phyloP scores from a whole-genome alignment of 2,329 filamentous ascomycete genomes.

The Calonectria leucothoes region DNA sequence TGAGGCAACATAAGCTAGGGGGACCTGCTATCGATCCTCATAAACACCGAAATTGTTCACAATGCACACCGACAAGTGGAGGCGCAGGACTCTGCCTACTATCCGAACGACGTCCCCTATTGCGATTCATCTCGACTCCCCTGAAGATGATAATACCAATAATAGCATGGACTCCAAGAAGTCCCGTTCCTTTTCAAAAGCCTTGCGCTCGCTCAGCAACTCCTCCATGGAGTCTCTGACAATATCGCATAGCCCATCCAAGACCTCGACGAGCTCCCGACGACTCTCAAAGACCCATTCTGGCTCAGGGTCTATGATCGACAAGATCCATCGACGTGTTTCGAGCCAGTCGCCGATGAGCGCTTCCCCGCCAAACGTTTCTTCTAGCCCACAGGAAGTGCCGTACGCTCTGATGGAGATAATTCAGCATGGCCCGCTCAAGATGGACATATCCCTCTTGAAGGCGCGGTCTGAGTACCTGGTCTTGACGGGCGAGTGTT shows the following conservation, averaged over 20 bases:
- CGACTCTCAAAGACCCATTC: slow-evolving; percentile 53
- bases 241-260: slow-evolving; percentile 43
- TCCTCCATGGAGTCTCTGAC: slow-evolving; percentile 53
- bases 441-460: slow-evolving; percentile 60
- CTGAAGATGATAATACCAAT: slow-evolving; percentile 27
- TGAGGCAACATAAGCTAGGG: neutral
- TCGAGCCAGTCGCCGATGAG: slow-evolving; percentile 51
- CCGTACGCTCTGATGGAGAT: slow-evolving; percentile 53
- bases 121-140: slow-evolving; percentile 31
- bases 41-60: slow-evolving; percentile 13
- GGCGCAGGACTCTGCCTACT: slow-evolving; percentile 47
- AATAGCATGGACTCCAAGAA: slow-evolving; percentile 48
- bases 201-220: slow-evolving; percentile 53
- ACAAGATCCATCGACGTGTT: slow-evolving; percentile 54
- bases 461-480: slow-evolving; percentile 63
- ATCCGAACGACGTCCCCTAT: slow-evolving; percentile 40
- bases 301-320: slow-evolving; percentile 54
- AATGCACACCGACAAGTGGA: slow-evolving; percentile 51
- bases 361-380: slow-evolving; percentile 45
- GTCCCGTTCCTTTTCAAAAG: slow-evolving; percentile 50
- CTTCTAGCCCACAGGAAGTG: slow-evolving; percentile 44
- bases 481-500: slow-evolving; percentile 62
- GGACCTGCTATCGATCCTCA: neutral
- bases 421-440: slow-evolving; percentile 59
- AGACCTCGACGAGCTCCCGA: slow-evolving; percentile 47